These are phyloP conservation scores for Sophora flavescens DNA, from an alignment of 306 rosid species.

Conservation along the genomic window DNA sequence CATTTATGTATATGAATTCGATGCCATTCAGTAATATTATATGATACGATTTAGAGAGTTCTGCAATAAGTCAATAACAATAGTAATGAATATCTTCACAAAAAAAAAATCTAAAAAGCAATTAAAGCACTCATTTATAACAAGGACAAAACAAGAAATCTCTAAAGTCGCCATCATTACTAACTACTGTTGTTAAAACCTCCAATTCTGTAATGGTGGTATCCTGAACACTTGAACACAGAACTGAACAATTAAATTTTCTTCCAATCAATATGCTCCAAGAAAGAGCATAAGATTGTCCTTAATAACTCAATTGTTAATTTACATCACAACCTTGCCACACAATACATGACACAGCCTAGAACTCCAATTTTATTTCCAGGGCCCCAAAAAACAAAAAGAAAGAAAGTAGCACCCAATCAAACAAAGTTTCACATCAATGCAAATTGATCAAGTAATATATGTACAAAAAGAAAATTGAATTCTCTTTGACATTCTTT, in stretches of 20 bases:
- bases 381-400: neutral
- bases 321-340: constrained; percentile 13
- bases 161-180: neutral
- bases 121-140: neutral
- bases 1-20: neutral
- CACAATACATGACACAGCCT: neutral
- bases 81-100: neutral
- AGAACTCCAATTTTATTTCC: neutral
- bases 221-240: constrained; percentile 5
- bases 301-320: neutral
- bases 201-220: neutral
- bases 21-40: constrained; percentile 1
- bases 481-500: constrained; percentile 15
- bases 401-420: neutral
- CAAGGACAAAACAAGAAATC: constrained; percentile 7
- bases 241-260: neutral
- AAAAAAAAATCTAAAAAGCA: neutral
- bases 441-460: constrained; percentile 9
- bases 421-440: neutral
- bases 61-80: neutral
- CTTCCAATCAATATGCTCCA: neutral
- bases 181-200: constrained; percentile 29
- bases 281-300: neutral
- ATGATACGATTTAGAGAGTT: neutral
- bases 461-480: constrained; percentile 26